Base-by-base conservation (phyloP, 768 basidiomycete genomes). In the Porpolomopsis calyptriformis region DNA sequence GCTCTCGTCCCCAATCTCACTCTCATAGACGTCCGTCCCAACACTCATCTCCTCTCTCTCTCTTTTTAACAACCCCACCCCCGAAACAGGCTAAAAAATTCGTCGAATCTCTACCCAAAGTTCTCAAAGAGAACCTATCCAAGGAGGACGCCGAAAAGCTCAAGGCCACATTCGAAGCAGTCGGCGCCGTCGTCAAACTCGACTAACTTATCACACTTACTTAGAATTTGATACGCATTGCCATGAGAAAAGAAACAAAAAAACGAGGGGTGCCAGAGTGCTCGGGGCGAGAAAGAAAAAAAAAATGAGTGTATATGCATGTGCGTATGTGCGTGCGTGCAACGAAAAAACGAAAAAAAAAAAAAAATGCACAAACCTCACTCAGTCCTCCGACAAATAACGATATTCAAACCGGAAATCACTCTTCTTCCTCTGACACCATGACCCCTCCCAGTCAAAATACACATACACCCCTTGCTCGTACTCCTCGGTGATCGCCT, bases 381-480 rank as follows among this genome's bases (percentile, higher is more conserved):
- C 55, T 73, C 63, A 90, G 61, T 94, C 90, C 63, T 94, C 90
- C 2, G 87, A 91, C 45, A 94, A 70, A 70, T 93, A 93, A 51
- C 91, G 87, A 64, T 94, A 94, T 66, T 93, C 86, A 57, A 90
- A 98, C 20, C 91, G 82, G 75, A 98, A 99, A 63, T 98, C 93
- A 59, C 85, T 82, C 74, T 99, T 99, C 71, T 92, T 90, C 60
- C 94, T 76, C 62, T 94, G 91, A 63, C 92, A 96, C 96, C 94
- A 99, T 52, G 87, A 89, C 41, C 90, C 90, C 63, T 97, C 93
- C 93, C 93, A 97, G 66, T 97, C 94, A 63, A 98, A 97, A 73
- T 99, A 99, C 26, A 96, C 87, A 64, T 99, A 99, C 11, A 96
- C 91, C 11, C 96, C 96, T 68, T 98, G 93, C 65, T 99, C 96